These are phyloP conservation scores for Sporothrix globosa DNA, from an alignment of 2,329 filamentous ascomycete species.

Conservation along the genomic window DNA sequence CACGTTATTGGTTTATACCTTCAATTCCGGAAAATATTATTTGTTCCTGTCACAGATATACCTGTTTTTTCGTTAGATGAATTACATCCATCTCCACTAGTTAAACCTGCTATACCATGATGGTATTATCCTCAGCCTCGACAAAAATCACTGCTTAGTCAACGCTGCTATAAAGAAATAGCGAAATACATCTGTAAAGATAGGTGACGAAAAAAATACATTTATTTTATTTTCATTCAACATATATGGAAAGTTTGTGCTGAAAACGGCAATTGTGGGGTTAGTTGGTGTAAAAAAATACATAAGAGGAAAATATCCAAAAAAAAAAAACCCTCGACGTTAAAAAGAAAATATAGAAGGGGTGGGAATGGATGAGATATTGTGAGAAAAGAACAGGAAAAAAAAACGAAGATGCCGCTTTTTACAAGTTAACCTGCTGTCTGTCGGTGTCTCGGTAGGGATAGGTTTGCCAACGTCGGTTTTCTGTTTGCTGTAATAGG, in stretches of 20 bases:
- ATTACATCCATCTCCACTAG: not conserved
- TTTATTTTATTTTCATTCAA: too few relatives aligned
- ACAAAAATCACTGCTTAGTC: too few relatives aligned
- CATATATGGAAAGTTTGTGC: not conserved
- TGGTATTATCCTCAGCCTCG: not conserved
- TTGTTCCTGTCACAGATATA: too few relatives aligned
- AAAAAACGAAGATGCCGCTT: not conserved
- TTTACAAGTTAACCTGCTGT: not conserved
- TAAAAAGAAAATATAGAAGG: not conserved
- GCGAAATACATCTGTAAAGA: not conserved
- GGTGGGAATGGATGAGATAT: not conserved
- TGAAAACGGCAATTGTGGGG: not conserved
- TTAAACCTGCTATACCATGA: too few relatives aligned
- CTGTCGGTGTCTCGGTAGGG: not conserved
- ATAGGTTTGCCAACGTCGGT: not conserved
- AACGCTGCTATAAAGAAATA: too few relatives aligned
- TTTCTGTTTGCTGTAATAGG: not conserved
- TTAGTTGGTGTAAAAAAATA: conserved; percentile 16
- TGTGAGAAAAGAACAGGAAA: not conserved
- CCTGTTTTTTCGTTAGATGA: too few relatives aligned
- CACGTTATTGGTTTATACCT: not conserved
- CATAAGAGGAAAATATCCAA: conserved; percentile 11
- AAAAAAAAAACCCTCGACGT: conserved; percentile 10
- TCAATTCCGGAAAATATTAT: not conserved
- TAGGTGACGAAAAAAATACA: not conserved